Percentiles rank a stretch among this genome's conserved stretches.
Evolutionary conservation across 345 rosid genomes (phyloP).

Genomic region (Pugionium dolabratum): DNA sequence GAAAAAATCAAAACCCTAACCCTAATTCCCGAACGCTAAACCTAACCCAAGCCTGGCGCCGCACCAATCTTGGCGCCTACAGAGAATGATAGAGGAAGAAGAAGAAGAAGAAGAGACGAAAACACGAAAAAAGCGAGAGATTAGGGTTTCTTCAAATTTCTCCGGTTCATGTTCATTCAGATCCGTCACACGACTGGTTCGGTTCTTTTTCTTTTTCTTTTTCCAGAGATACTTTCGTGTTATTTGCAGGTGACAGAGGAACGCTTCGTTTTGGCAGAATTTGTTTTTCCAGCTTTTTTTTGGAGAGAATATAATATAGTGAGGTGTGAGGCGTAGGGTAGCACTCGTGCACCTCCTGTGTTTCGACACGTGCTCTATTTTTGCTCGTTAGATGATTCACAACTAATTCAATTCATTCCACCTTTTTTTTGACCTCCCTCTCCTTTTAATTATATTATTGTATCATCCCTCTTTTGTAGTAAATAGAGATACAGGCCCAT

Average conservation of each 20-base stretch:
- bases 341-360: constrained; percentile 38
- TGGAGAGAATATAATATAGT: constrained; percentile 36
- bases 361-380: constrained; percentile 31
- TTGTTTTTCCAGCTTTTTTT: not conserved
- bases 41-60: constrained; percentile 33
- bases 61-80: constrained; percentile 36
- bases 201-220: constrained; percentile 33
- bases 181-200: constrained; percentile 47
- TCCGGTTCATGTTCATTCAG: constrained; percentile 52
- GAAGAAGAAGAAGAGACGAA: not conserved
- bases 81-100: constrained; percentile 11
- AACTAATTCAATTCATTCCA: constrained; percentile 32
- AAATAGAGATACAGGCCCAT: not conserved
- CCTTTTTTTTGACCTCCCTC: constrained; percentile 17
- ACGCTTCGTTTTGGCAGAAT: constrained; percentile 43
- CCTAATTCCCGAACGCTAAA: constrained; percentile 42
- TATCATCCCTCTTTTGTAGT: constrained; percentile 11
- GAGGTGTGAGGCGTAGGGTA: constrained; percentile 40
- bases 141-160: constrained; percentile 70
- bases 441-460: constrained; percentile 1
- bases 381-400: constrained; percentile 34
- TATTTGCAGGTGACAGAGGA: constrained; percentile 57
- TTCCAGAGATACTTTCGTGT: constrained; percentile 60
- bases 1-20: constrained; percentile 38
- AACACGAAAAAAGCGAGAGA: constrained; percentile 53